A percentile compares a stretch with the other conserved stretches of the same genome.
Conservation (phyloP, 441 rosid species). For the Capsella rubella region DNA sequence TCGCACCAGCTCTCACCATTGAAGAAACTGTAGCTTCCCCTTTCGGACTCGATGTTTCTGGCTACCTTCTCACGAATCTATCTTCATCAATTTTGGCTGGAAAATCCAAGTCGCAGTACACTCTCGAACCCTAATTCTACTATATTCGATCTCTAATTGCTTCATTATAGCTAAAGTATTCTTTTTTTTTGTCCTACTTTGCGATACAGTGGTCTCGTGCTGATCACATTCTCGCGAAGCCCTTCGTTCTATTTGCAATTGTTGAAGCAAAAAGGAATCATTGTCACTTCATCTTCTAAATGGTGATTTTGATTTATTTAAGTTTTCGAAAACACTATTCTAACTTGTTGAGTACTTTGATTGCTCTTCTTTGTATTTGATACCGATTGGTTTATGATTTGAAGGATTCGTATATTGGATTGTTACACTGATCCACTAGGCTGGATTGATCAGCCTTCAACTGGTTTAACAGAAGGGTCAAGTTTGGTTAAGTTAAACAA, state of each 20-base stretch:
- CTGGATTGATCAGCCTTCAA: slow-evolving; percentile 63
- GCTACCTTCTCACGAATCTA: slow-evolving; percentile 67
- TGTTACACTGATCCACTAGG: slow-evolving; percentile 92
- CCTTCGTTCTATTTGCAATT: slow-evolving; percentile 72
- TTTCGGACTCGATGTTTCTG: slow-evolving; percentile 68
- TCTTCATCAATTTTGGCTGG: slow-evolving; percentile 69
- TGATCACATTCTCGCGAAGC: slow-evolving; percentile 69
- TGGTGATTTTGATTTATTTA: slow-evolving; percentile 50
- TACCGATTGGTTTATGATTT: slow-evolving; percentile 8
- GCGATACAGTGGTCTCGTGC: slow-evolving; percentile 67
- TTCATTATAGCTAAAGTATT: neutral
- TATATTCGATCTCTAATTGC: slow-evolving; percentile 1
- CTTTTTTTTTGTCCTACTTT: slow-evolving; percentile 12
- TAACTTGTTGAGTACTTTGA: neutral
- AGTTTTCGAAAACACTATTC: neutral
- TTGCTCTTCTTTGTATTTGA: neutral
- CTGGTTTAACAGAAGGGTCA: slow-evolving; percentile 46
- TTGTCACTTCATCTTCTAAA: slow-evolving; percentile 56
- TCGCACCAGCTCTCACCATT: slow-evolving; percentile 77
- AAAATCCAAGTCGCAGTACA: slow-evolving; percentile 82
- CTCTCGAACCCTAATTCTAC: slow-evolving; percentile 12
- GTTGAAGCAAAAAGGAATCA: slow-evolving; percentile 64
- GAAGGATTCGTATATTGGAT: slow-evolving; percentile 86
- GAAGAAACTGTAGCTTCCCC: slow-evolving; percentile 72
- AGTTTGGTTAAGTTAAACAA: slow-evolving; percentile 45